Base-by-base conservation (phyloP, 2,329 filamentous ascomycete genomes). In the Decorospora gaudefroyi region DNA sequence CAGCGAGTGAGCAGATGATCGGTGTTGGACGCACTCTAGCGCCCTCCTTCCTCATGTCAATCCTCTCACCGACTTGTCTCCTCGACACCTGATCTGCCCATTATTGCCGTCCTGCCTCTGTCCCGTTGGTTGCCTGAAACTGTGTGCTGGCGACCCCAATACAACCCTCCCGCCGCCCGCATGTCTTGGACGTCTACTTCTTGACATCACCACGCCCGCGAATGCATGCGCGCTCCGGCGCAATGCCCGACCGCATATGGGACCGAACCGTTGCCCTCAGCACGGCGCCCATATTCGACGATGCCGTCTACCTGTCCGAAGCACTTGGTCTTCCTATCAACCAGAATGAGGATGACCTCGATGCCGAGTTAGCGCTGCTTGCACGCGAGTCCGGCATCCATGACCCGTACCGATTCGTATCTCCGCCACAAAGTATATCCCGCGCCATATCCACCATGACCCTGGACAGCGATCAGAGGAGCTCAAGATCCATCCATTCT, bases 251-350 rank as follows among this genome's bases (percentile, higher is more conserved):
- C 51, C 54, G 45, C 33, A 54, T 40, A 31, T 57, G 53, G 56
- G 57, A 64, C 46, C 33, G 46, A 26, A 28, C 55, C 27, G 46
- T 52, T 35, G 57, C 61, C 41, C 55, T 65, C 31, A 55, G 46
- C 35, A 59, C 59, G 5, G 61, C 59, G 22, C 59, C 61, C 52
- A 66, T 70, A 22, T 69, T 70, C 45, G 66, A 69, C 54, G 58
- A 70, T 42, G 52, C 55, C 28, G 40, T 62, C 28, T 70, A 67
- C 40, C 47, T 53, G 6, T 37, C 54, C n/a, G 67, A 70, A 39
- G 68, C 61, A 4, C 55, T 70, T 16, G 37, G 48, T 17, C 54
- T 67, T 9, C 54, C 59, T 2, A 48, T 46, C 1, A 41, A 45
- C 40, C 56, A 67, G 21, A 61, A 44, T 28, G 68, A 70, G 38